phyloP scores from a whole-genome alignment of 192 early-diverging fungal species.

The Backusella westeae region DNA sequence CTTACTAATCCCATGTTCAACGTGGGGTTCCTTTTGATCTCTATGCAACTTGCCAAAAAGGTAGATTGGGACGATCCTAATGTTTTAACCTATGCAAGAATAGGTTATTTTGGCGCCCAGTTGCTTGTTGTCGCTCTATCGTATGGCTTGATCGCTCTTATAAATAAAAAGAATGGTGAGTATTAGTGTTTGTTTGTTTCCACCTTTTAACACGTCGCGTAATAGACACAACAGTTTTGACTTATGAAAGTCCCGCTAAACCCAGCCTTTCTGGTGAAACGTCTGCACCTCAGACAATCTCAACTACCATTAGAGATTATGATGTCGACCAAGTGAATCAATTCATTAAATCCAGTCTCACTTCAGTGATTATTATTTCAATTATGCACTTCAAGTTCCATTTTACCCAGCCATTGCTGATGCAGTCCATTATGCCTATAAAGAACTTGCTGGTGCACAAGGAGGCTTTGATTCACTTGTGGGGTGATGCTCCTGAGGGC shows the following conservation, averaged over 20 bases:
- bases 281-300: conserved; percentile 15
- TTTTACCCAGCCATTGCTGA: conserved; percentile 83
- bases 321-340: conserved; percentile 74
- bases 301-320: conserved; percentile 62
- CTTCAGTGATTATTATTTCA: conserved; percentile 70
- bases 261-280: conserved; percentile 37
- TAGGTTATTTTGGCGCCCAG: conserved; percentile 61
- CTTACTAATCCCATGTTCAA: conserved; percentile 42
- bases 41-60: conserved; percentile 69
- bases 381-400: conserved; percentile 89
- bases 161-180: conserved; percentile 72
- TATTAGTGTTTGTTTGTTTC: neutral
- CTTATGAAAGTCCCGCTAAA: conserved; percentile 74
- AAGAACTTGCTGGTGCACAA: conserved; percentile 67
- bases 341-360: conserved; percentile 64
- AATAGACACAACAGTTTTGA: conserved; percentile 74
- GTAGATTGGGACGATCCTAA: conserved; percentile 69
- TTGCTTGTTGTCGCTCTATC: conserved; percentile 46
- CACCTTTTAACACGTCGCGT: conserved; percentile 12
- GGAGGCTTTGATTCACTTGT: conserved; percentile 80
- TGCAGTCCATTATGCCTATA: conserved; percentile 82
- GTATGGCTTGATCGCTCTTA: conserved; percentile 39
- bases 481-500: conserved; percentile 76
- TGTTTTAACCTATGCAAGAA: conserved; percentile 54
- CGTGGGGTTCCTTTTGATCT: conserved; percentile 62